Evolutionary conservation across 2,329 filamentous ascomycete genomes (phyloP), one percentile per base, ranked within the genome.

Genomic region (Grosmannia huntii): DNA sequence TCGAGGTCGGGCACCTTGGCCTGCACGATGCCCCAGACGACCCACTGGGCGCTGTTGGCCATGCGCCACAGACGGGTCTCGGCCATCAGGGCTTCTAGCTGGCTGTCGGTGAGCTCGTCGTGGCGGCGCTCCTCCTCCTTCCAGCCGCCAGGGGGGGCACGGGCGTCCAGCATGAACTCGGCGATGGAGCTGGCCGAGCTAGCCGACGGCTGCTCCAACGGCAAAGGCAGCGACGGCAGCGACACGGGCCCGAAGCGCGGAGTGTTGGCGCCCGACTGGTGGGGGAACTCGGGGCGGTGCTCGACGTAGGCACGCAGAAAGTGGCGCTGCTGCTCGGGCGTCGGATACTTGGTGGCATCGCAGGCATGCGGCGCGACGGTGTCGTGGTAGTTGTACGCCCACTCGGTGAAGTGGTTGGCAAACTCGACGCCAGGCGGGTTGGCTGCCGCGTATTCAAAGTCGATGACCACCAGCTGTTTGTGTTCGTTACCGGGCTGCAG

Each of bases 331-430:
- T 96, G 86, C 58, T 91, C 87, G 0, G 78, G 72, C 0, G 78
- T 89, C 0, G 94, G 94, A 71, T 96, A 99, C 57, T 74, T 71
- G 57, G 75, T 73, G 5, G 80, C 80, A 66, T 86, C 83, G 76
- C 89, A 92, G 28, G 77, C 81, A 73, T 82, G 83, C 0, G 89
- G 76, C 36, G 72, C 73, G 31, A 76, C 73, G 3, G 82, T 71
- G 68, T 94, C 85, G 68, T 96, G 91, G 72, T 99, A 99, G 72
- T 99, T 92, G 77, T 97, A 97, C 65, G 89, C 88, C 94, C 94
- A 99, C 72, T 99, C 94, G 1, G 89, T 88, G 72, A 99, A 99
- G 72, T 99, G 94, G 70, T 99, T 99, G 59, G 90, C 94, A 69
- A 99, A 97, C 71, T 99, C 94, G 19, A 90, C 77, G 1, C 90